phyloP scores from a whole-genome alignment of 2,329 filamentous ascomycete genomes.

The Fusarium anthophilum region DNA sequence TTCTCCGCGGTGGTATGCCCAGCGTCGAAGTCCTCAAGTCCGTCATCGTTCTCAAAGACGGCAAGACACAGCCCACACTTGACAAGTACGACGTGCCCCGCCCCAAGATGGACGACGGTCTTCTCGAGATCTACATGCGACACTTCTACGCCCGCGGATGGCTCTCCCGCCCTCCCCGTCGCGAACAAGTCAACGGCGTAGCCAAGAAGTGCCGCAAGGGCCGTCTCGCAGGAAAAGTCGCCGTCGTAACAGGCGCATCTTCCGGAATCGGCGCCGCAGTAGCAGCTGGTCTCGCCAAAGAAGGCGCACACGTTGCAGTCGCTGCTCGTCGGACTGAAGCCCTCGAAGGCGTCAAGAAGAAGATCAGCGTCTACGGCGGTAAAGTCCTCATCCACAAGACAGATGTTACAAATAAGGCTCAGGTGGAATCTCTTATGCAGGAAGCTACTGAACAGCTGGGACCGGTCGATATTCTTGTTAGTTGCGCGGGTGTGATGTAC shows the following conservation, averaged over 20 bases:
- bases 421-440: slow-evolving; percentile 73
- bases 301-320: slow-evolving; percentile 77
- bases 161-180: slow-evolving; percentile 70
- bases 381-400: slow-evolving; percentile 76
- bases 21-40: slow-evolving; percentile 74
- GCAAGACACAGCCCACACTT: slow-evolving; percentile 70
- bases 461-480: slow-evolving; percentile 80
- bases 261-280: slow-evolving; percentile 83
- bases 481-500: slow-evolving; percentile 87
- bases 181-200: slow-evolving; percentile 48
- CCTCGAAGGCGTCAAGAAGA: slow-evolving; percentile 72
- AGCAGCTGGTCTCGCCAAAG: slow-evolving; percentile 71
- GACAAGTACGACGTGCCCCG: slow-evolving; percentile 63
- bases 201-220: slow-evolving; percentile 53
- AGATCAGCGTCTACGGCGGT: slow-evolving; percentile 64
- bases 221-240: slow-evolving; percentile 73
- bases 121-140: slow-evolving; percentile 82
- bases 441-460: slow-evolving; percentile 71
- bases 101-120: slow-evolving; percentile 72
- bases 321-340: slow-evolving; percentile 76
- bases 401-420: slow-evolving; percentile 73
- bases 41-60: slow-evolving; percentile 78
- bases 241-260: slow-evolving; percentile 81
- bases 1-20: slow-evolving; percentile 83
- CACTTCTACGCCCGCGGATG: slow-evolving; percentile 85